A percentile compares a stretch with the other conserved stretches of the same genome.
Evolutionary conservation across 306 rosid species (phyloP).

Genomic region (Vicia faba): DNA sequence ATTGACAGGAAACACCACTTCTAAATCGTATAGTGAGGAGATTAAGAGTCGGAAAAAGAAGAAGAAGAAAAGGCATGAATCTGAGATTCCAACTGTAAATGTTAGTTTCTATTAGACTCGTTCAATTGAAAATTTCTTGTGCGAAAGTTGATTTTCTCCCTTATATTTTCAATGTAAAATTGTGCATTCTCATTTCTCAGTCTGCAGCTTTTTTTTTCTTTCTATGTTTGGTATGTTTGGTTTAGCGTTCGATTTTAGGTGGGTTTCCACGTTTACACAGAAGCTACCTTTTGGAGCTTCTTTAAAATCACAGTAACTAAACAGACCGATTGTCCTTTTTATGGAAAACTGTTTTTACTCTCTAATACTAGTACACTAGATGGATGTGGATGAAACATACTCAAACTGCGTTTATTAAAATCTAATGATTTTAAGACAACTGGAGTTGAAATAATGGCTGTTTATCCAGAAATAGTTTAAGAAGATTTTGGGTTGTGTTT

Average conservation of each 20-base stretch:
- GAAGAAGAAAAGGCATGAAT: slow-evolving; percentile 8
- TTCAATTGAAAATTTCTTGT: background rate
- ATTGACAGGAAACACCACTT: background rate
- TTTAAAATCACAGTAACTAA: too few relatives aligned
- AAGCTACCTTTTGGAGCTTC: too few relatives aligned
- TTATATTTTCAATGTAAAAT: background rate
- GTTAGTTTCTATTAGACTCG: background rate
- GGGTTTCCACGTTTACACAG: too few relatives aligned
- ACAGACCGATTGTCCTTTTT: background rate
- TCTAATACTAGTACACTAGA: background rate
- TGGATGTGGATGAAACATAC: slow-evolving; percentile 5
- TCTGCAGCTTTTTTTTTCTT: background rate
- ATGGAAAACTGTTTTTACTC: background rate
- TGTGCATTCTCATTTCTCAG: background rate
- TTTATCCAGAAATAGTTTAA: background rate
- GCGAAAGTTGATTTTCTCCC: background rate
- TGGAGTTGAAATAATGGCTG: slow-evolving; percentile 2
- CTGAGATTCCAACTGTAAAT: background rate
- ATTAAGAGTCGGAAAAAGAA: slow-evolving; percentile 27
- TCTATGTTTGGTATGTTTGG: background rate
- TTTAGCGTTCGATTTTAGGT: too few relatives aligned
- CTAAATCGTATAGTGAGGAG: background rate
- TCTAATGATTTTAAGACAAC: background rate
- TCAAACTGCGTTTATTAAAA: background rate
- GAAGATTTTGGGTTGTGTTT: background rate